These are phyloP conservation scores for Cardamine occulta DNA, from an alignment of 345 rosid species.

Conservation along the genomic window DNA sequence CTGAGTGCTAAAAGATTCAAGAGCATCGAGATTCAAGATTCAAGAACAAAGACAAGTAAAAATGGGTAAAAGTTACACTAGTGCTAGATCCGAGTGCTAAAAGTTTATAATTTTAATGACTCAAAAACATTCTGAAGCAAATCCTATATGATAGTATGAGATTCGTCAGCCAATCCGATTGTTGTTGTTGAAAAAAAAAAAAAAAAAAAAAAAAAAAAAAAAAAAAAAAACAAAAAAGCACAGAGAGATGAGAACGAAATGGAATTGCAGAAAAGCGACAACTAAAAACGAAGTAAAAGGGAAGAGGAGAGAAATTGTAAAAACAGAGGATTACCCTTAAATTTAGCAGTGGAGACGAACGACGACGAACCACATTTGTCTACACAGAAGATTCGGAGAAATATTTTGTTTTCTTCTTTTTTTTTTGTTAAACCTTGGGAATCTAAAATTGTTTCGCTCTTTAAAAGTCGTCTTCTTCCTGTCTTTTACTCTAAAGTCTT, in stretches of 20 bases:
- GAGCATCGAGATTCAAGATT: neutral
- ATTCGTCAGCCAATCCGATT: neutral
- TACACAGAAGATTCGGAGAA: neutral
- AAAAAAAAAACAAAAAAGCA: neutral
- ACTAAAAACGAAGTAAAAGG: neutral
- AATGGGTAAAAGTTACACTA: neutral
- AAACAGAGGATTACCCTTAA: slow-evolving; percentile 1
- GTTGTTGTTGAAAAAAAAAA: neutral
- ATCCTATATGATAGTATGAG: slow-evolving; percentile 3
- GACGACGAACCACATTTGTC: slow-evolving; percentile 9
- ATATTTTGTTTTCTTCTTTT: neutral
- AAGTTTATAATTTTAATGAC: too few species aligned
- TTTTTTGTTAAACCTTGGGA: neutral
- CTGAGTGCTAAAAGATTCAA: too few species aligned
- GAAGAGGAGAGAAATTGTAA: slow-evolving; percentile 7
- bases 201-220: too few species aligned
- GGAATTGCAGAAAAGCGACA: neutral
- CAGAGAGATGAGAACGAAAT: neutral
- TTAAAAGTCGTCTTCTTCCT: neutral
- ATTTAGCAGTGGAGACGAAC: neutral
- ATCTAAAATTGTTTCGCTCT: neutral
- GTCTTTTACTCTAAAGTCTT: neutral
- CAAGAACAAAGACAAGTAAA: neutral
- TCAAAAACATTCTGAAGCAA: slow-evolving; percentile 12
- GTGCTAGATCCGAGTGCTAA: neutral